Evolutionary conservation across 2,329 filamentous ascomycete species (phyloP).

Genomic region (Macrophomina pseudophaseolina): DNA sequence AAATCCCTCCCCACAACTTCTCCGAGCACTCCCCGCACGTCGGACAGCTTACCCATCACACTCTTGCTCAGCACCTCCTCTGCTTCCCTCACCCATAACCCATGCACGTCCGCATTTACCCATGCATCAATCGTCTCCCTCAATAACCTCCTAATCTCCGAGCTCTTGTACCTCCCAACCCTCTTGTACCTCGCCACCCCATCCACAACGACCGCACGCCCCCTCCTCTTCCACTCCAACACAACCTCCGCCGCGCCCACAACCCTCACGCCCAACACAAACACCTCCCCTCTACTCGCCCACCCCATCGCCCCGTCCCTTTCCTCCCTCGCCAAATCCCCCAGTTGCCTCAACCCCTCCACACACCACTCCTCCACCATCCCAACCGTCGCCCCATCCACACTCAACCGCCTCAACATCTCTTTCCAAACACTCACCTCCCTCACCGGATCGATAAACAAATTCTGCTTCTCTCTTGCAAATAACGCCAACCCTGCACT

Average conservation of each 20-base stretch:
- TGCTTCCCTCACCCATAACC: slow-evolving; percentile 44
- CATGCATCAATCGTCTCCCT: slow-evolving; percentile 34
- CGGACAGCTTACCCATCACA: slow-evolving; percentile 28
- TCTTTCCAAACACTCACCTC: slow-evolving; percentile 57
- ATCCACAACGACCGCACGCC: not conserved
- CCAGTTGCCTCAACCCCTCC: not conserved
- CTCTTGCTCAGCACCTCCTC: slow-evolving; percentile 38
- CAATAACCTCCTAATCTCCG: slow-evolving; percentile 37
- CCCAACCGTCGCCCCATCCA: not conserved
- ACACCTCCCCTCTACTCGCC: slow-evolving; percentile 71
- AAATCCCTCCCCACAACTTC: not conserved
- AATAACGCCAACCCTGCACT: slow-evolving; percentile 68
- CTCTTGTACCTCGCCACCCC: slow-evolving; percentile 30
- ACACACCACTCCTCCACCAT: not conserved
- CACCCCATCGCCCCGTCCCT: slow-evolving; percentile 73
- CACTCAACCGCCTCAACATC: not conserved
- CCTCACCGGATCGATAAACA: slow-evolving; percentile 83
- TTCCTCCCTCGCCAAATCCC: slow-evolving; percentile 25
- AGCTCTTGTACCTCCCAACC: slow-evolving; percentile 30
- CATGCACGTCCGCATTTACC: slow-evolving; percentile 37
- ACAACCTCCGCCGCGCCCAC: slow-evolving; percentile 50
- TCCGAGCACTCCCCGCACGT: slow-evolving; percentile 2
- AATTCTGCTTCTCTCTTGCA: slow-evolving; percentile 87
- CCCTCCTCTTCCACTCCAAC: slow-evolving; percentile 17
- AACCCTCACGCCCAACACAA: slow-evolving; percentile 61